Conservation (phyloP, 805 yeast species). For the Wickerhamomyces tratensis region DNA sequence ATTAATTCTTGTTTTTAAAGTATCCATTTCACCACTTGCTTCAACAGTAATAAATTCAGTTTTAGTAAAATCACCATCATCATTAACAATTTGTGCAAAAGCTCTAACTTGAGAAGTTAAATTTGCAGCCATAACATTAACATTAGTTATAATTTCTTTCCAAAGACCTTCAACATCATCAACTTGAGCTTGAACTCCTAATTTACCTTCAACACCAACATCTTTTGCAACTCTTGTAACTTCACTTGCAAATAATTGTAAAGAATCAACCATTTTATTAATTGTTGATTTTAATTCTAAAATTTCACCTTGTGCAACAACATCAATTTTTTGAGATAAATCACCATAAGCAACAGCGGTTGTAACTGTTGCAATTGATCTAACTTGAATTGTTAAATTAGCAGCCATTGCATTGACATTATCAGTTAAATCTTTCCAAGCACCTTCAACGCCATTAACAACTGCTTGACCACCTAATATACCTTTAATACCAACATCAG, state of each 20-base stretch:
- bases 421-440: conserved; percentile 80
- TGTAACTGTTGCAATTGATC: conserved; percentile 86
- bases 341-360: conserved; percentile 86
- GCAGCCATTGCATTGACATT: conserved; percentile 87
- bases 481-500: conserved; percentile 83
- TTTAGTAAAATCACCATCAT: conserved; percentile 88
- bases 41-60: conserved; percentile 80
- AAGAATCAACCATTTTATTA: conserved; percentile 84
- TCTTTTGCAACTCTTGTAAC: conserved; percentile 86
- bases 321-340: conserved; percentile 72
- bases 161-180: conserved; percentile 83
- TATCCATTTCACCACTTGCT: conserved; percentile 74
- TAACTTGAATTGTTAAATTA: conserved; percentile 77
- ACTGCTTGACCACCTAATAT: conserved; percentile 78
- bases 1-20: conserved; percentile 36
- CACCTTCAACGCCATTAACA: conserved; percentile 72
- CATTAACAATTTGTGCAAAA: conserved; percentile 81
- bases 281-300: conserved; percentile 78
- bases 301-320: conserved; percentile 88
- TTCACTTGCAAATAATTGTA: conserved; percentile 80
- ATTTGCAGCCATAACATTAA: conserved; percentile 87
- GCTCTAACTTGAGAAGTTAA: conserved; percentile 86
- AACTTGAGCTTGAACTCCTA: conserved; percentile 87
- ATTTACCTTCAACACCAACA: conserved; percentile 85
- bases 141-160: conserved; percentile 86